phyloP scores from a whole-genome alignment of 73 alveolate species.

The Paramecium sexaurelia region DNA sequence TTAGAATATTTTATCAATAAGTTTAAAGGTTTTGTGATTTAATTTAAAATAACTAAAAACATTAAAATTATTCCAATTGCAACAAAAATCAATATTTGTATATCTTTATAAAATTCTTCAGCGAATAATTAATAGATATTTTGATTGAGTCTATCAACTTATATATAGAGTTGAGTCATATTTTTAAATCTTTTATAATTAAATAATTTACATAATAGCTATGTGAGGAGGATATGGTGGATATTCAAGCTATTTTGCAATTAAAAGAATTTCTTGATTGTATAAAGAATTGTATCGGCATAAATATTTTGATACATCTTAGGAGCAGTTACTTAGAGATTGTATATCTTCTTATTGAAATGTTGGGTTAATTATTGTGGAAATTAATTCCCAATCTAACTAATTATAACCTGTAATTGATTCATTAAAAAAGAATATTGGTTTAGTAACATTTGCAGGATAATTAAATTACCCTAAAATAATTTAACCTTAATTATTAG shows the following conservation, averaged over 20 bases:
- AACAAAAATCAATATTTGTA: not conserved
- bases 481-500: not conserved
- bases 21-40: not conserved
- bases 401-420: conserved; percentile 17
- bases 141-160: not conserved
- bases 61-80: not conserved
- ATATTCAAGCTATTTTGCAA: not conserved
- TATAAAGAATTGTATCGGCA: not conserved
- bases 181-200: not conserved
- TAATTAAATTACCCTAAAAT: not conserved
- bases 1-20: not conserved
- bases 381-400: not conserved
- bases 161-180: not conserved
- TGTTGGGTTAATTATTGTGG: not conserved
- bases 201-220: not conserved
- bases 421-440: not conserved
- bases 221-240: conserved; percentile 47
- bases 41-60: not conserved
- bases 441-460: not conserved
- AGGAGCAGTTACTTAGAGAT: not conserved
- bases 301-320: not conserved
- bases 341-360: not conserved
- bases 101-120: not conserved
- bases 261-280: not conserved
- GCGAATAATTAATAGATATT: not conserved